Evolutionary conservation across 73 alveolate species (phyloP).

Genomic region (Breviolum minutum): DNA sequence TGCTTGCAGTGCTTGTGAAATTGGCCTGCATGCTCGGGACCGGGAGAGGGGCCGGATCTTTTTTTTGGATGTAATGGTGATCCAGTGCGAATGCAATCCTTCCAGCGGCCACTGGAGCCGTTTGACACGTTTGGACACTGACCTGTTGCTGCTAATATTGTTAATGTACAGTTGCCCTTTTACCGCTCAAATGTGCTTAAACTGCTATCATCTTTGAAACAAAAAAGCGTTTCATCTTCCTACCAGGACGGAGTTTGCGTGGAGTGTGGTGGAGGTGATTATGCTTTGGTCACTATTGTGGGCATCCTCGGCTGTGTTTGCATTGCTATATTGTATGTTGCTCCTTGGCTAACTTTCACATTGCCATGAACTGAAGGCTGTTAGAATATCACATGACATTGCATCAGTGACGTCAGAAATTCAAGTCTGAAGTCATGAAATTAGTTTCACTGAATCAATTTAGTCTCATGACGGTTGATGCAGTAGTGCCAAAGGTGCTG

Average conservation of each 20-base stretch:
- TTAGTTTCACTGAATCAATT: too few relatives aligned
- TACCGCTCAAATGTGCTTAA: too few relatives aligned
- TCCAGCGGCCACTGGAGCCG: neutral
- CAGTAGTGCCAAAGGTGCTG: neutral
- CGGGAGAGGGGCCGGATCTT: too few relatives aligned
- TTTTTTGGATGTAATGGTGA: neutral
- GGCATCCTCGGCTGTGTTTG: neutral
- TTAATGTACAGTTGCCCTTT: too few relatives aligned
- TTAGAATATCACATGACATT: too few relatives aligned
- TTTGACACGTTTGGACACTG: too few relatives aligned
- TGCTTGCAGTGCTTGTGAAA: slow-evolving; percentile 56
- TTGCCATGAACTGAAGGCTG: too few relatives aligned
- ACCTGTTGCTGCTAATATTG: too few relatives aligned
- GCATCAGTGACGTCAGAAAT: too few relatives aligned
- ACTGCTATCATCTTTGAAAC: too few relatives aligned
- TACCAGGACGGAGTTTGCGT: slow-evolving; percentile 73
- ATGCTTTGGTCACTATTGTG: slow-evolving; percentile 61
- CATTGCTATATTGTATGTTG: slow-evolving; percentile 2
- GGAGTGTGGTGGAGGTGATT: slow-evolving; percentile 70
- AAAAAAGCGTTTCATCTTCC: neutral
- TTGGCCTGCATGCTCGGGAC: slow-evolving; percentile 64
- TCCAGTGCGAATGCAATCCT: neutral
- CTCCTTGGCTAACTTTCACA: neutral
- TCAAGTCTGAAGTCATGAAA: too few relatives aligned
- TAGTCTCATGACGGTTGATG: neutral